Percentiles rank a stretch among this genome's conserved stretches.
Conservation (phyloP, 31 red algal genomes). For the Asparagopsis taxiformis region DNA sequence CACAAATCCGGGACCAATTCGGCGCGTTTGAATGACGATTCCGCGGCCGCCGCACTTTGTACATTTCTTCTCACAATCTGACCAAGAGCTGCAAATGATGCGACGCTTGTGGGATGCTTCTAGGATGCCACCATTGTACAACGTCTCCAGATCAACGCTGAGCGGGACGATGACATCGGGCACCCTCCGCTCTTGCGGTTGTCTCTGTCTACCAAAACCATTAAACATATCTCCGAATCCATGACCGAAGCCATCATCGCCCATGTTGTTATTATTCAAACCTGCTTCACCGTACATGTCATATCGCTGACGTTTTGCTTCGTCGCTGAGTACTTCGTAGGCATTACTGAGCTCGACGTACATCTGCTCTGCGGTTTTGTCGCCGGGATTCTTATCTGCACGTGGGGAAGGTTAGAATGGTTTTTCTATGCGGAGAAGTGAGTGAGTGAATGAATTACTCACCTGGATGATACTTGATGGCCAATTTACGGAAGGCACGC, state of each 20-base stretch:
- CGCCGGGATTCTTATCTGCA: conserved; percentile 94
- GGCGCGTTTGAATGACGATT: conserved; percentile 49
- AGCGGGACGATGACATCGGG: conserved; percentile 79
- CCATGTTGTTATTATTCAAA: conserved; percentile 29
- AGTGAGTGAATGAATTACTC: too few species aligned
- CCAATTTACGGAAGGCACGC: conserved; percentile 94
- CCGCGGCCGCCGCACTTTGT: conserved; percentile 73
- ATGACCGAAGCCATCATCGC: conserved; percentile 43
- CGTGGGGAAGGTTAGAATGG: not conserved
- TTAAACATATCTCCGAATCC: conserved; percentile 36
- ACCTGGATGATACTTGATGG: conserved; percentile 90
- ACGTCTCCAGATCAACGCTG: conserved; percentile 49
- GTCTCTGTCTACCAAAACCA: conserved; percentile 31
- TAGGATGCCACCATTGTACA: conserved; percentile 83
- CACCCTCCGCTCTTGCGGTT: conserved; percentile 40
- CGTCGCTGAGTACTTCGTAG: conserved; percentile 91
- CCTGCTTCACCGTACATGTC: conserved; percentile 91
- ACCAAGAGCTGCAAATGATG: conserved; percentile 77
- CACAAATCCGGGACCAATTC: conserved; percentile 79
- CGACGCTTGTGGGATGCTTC: conserved; percentile 80
- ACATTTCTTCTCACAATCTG: conserved; percentile 79
- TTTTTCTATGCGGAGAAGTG: not conserved
- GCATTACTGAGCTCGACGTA: conserved; percentile 87
- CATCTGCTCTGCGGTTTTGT: conserved; percentile 67
- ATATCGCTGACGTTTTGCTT: conserved; percentile 76